These are phyloP conservation scores for Fusarium sp. DNA, from an alignment of 2,329 filamentous ascomycete species.

Conservation along the genomic window DNA sequence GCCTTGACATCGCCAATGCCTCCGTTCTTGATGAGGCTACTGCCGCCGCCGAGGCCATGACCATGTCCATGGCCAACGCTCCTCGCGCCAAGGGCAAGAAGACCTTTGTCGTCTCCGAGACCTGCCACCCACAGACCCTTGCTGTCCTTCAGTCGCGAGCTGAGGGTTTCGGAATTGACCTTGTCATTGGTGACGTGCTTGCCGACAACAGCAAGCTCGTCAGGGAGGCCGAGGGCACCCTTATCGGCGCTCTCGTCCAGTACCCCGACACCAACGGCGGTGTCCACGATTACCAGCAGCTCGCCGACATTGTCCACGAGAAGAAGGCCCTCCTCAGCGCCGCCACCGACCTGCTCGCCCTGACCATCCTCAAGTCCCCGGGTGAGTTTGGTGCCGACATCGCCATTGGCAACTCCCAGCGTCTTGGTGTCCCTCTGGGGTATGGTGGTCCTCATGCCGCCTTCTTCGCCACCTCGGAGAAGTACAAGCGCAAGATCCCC, in stretches of 20 bases:
- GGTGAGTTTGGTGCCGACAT: conserved; percentile 96
- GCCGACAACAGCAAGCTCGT: conserved; percentile 72
- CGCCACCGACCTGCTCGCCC: conserved; percentile 87
- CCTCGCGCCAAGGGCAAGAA: conserved; percentile 77
- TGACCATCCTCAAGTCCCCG: conserved; percentile 88
- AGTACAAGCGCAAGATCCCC: conserved; percentile 94
- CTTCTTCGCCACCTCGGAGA: conserved; percentile 84
- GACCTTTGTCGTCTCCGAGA: conserved; percentile 84
- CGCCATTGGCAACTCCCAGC: conserved; percentile 91
- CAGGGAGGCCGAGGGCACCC: conserved; percentile 79
- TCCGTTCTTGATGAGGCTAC: conserved; percentile 92
- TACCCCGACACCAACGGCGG: conserved; percentile 92
- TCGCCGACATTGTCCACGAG: conserved; percentile 82
- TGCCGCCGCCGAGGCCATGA: conserved; percentile 96
- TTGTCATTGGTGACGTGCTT: conserved; percentile 81
- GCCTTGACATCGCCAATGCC: conserved; percentile 88
- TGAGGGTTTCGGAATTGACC: conserved; percentile 87
- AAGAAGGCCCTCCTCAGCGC: conserved; percentile 85
- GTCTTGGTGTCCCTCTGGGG: conserved; percentile 91
- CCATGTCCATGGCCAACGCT: conserved; percentile 77
- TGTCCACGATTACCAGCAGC: conserved; percentile 78
- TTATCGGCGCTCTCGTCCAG: conserved; percentile 91
- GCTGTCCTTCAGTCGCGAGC: conserved; percentile 87
- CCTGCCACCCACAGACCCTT: conserved; percentile 88
- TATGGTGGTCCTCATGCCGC: conserved; percentile 94